These are phyloP conservation scores for Mikania micrantha DNA, from an alignment of 129 eudicot genomes.

Conservation along the genomic window DNA sequence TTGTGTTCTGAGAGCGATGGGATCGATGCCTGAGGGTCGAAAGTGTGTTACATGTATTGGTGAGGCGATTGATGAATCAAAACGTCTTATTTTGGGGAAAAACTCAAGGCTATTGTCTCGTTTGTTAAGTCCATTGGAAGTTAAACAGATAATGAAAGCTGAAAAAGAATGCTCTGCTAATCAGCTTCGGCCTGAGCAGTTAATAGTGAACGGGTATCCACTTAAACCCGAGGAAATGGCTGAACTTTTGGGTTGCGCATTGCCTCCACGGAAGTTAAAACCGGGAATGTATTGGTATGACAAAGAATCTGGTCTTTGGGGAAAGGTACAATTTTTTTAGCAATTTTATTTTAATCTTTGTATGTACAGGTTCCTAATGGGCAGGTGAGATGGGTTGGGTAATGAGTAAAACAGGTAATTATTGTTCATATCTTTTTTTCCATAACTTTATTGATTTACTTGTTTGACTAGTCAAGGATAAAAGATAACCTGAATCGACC, in stretches of 20 bases:
- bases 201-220: constrained; percentile 38
- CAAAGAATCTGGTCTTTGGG: constrained; percentile 99
- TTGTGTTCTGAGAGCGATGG: constrained; percentile 43
- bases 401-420: neutral
- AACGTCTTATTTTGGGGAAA: constrained; percentile 30
- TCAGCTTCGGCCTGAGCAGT: constrained; percentile 33
- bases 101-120: constrained; percentile 30
- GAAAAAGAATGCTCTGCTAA: constrained; percentile 36
- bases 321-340: constrained; percentile 56
- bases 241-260: constrained; percentile 44
- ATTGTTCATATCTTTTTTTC: neutral
- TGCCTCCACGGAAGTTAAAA: constrained; percentile 85
- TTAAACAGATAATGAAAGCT: constrained; percentile 41
- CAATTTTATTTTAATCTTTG: neutral
- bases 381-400: neutral
- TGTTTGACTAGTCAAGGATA: neutral
- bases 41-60: constrained; percentile 43
- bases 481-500: neutral
- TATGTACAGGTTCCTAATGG: neutral
- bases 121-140: constrained; percentile 41
- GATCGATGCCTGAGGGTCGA: constrained; percentile 47
- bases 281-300: constrained; percentile 98
- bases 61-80: constrained; percentile 30
- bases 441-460: neutral
- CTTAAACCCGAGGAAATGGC: constrained; percentile 33